These are phyloP conservation scores for Kodamaea jinghongensis DNA, from an alignment of 805 yeast species.

Conservation along the genomic window DNA sequence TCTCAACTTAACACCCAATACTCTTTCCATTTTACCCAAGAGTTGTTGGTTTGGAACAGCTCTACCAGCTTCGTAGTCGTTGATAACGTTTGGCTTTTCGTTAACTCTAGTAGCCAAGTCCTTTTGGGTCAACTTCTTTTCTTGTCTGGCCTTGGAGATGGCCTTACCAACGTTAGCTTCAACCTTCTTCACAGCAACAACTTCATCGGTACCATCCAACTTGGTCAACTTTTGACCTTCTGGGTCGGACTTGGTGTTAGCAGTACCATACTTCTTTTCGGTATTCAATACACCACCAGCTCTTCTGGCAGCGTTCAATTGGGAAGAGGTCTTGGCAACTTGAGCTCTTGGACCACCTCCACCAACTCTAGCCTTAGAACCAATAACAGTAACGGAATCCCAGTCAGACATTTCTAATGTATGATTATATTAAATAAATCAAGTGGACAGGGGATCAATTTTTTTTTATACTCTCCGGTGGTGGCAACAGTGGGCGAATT, in stretches of 20 bases:
- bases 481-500: slow-evolving; percentile 2
- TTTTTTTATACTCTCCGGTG: slow-evolving; percentile 5
- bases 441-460: neutral
- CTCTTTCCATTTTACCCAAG: slow-evolving; percentile 88
- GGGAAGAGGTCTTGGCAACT: slow-evolving; percentile 75
- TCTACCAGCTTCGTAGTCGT: slow-evolving; percentile 95
- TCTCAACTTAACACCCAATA: slow-evolving; percentile 89
- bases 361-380: slow-evolving; percentile 84
- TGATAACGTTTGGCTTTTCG: slow-evolving; percentile 92
- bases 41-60: slow-evolving; percentile 96
- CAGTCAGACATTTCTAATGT: slow-evolving; percentile 61
- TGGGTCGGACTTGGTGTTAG: slow-evolving; percentile 61
- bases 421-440: neutral
- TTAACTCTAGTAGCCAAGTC: slow-evolving; percentile 93
- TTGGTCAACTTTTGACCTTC: slow-evolving; percentile 95
- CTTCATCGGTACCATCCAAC: slow-evolving; percentile 90
- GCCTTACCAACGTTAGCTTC: slow-evolving; percentile 84
- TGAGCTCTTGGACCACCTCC: slow-evolving; percentile 83
- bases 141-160: slow-evolving; percentile 80
- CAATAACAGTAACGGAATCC: slow-evolving; percentile 89
- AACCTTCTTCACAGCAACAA: slow-evolving; percentile 87
- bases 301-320: slow-evolving; percentile 92
- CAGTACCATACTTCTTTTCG: slow-evolving; percentile 81
- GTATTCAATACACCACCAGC: slow-evolving; percentile 83
- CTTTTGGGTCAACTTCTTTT: slow-evolving; percentile 87